Conservation (phyloP, 495 filamentous ascomycete species). For the Clavariopsis aquatica region DNA sequence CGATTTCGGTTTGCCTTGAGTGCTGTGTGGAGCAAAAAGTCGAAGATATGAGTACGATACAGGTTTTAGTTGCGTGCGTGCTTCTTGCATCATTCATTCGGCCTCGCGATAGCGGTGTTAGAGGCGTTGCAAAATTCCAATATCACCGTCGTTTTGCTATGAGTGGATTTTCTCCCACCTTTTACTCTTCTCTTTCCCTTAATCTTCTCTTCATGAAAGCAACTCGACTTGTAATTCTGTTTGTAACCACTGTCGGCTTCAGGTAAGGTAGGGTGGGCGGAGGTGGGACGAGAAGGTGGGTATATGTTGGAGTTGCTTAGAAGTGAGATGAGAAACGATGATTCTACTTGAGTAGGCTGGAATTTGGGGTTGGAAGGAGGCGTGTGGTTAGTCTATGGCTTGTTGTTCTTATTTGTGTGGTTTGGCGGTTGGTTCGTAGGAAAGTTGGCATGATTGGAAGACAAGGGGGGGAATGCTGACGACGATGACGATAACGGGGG, state of each 20-base stretch:
- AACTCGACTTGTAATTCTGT: neutral
- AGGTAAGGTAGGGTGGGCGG: too few species aligned
- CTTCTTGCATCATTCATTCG: neutral
- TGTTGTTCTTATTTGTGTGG: neutral
- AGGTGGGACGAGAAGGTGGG: neutral
- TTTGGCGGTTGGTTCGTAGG: neutral
- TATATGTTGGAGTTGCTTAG: neutral
- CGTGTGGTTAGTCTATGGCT: too few species aligned
- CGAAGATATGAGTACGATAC: neutral
- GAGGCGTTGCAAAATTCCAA: conserved; percentile 14
- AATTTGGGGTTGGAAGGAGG: neutral
- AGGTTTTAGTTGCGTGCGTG: neutral
- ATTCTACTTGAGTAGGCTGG: neutral
- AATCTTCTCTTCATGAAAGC: neutral
- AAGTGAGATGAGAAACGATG: neutral
- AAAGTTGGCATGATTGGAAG: neutral
- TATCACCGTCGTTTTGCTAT: conserved; percentile 9
- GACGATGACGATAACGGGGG: neutral
- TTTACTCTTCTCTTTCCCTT: neutral
- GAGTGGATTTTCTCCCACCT: neutral
- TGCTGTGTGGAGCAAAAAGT: neutral
- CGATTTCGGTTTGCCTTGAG: conserved; percentile 1
- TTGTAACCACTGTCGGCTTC: neutral
- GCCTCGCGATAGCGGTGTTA: conserved; percentile 1
- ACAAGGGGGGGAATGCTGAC: neutral